phyloP scores from a whole-genome alignment of 768 basidiomycete species.

The Termitomyces sp. region DNA sequence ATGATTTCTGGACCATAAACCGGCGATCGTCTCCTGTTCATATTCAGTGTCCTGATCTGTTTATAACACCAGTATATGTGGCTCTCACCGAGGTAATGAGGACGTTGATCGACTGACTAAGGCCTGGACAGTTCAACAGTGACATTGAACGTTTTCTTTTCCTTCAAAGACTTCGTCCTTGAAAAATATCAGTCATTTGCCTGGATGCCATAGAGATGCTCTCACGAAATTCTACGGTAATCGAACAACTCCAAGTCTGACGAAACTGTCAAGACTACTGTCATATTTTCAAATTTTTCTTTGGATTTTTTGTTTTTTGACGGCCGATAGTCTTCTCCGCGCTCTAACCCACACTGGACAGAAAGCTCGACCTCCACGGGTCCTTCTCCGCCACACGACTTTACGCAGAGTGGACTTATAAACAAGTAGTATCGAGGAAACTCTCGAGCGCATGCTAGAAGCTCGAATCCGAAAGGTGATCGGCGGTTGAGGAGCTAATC shows the following conservation, averaged over 20 bases:
- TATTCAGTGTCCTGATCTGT: neutral
- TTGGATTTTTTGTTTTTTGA: conserved; percentile 41
- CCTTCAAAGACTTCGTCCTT: conserved; percentile 67
- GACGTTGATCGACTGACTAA: conserved; percentile 60
- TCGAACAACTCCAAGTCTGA: conserved; percentile 75
- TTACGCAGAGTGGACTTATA: conserved; percentile 42
- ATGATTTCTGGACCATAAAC: conserved; percentile 47
- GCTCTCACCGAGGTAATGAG: conserved; percentile 55
- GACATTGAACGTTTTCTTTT: conserved; percentile 56
- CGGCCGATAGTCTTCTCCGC: conserved; percentile 16
- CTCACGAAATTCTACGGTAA: conserved; percentile 74
- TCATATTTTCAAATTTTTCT: conserved; percentile 46
- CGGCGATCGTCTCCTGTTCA: conserved; percentile 69
- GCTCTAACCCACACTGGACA: conserved; percentile 51
- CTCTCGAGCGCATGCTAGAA: conserved; percentile 54
- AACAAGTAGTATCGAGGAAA: conserved; percentile 61
- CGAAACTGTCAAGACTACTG: conserved; percentile 67
- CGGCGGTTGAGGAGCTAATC: conserved; percentile 67
- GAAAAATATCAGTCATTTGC: neutral
- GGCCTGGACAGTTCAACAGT: conserved; percentile 62
- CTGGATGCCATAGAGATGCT: neutral
- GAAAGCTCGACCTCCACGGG: conserved; percentile 55
- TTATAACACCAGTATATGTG: neutral
- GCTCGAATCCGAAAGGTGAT: conserved; percentile 68
- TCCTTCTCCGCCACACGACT: conserved; percentile 37